phyloP scores from a whole-genome alignment of 305 asterid species.

The Fraxinus platypoda region DNA sequence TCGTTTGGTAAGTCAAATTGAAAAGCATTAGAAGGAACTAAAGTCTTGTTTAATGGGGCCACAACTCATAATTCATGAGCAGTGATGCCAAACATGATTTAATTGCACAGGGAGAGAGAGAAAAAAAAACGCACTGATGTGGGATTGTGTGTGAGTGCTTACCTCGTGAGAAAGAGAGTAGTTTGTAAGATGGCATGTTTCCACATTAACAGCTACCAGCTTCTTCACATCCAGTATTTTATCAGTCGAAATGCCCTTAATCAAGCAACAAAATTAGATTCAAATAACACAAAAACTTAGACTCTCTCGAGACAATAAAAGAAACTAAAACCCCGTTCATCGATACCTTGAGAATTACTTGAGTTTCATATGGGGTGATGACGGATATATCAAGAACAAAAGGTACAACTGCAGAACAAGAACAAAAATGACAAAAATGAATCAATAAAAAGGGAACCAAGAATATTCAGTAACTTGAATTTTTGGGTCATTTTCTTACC shows the following conservation, averaged over 20 bases:
- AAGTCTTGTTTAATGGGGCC: background rate
- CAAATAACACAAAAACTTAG: background rate
- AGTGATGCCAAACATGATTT: background rate
- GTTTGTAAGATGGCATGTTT: slow-evolving; percentile 74
- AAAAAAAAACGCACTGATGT: background rate
- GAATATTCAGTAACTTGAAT: background rate
- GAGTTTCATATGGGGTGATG: slow-evolving; percentile 77
- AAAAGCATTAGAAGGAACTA: background rate
- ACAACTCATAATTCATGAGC: background rate
- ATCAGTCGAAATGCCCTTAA: slow-evolving; percentile 86
- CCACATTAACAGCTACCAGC: slow-evolving; percentile 61
- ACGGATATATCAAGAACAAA: slow-evolving; percentile 68
- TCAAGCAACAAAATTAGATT: background rate
- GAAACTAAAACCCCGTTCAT: background rate
- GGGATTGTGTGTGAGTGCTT: slow-evolving; percentile 15
- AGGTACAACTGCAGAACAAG: slow-evolving; percentile 75
- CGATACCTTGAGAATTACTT: slow-evolving; percentile 78
- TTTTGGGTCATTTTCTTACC: slow-evolving; percentile 32
- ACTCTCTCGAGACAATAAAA: background rate
- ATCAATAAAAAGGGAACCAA: background rate
- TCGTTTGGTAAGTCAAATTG: background rate
- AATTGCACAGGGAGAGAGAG: background rate
- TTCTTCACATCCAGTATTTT: slow-evolving; percentile 78
- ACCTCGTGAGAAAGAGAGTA: slow-evolving; percentile 82
- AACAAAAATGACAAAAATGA: slow-evolving; percentile 28